Conservation (phyloP, 192 early-diverging fungal species). For the Coemansia sp. region DNA sequence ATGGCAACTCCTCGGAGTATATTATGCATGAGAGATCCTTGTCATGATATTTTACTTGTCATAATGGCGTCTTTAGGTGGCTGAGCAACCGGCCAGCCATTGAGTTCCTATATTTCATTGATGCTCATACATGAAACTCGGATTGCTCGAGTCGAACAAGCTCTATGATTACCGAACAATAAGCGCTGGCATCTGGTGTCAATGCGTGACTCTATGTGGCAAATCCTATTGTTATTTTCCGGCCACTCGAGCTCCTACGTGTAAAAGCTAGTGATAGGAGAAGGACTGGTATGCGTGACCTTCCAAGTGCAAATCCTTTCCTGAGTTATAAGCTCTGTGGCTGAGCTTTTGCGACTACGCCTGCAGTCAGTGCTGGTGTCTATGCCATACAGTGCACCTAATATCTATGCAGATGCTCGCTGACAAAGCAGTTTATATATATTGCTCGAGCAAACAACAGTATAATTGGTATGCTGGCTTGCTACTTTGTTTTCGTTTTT, state of each 20-base stretch:
- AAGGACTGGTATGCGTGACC: neutral
- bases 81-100: too few species aligned
- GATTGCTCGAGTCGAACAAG: neutral
- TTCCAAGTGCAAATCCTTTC: too few species aligned
- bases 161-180: neutral
- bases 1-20: too few species aligned
- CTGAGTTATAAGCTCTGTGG: too few species aligned
- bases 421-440: neutral
- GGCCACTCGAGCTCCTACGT: too few species aligned
- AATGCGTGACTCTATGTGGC: neutral
- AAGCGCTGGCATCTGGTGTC: neutral
- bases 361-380: neutral
- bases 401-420: neutral
- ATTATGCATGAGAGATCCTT: too few species aligned
- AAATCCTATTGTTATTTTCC: neutral
- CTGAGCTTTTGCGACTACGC: neutral
- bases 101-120: too few species aligned
- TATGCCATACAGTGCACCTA: neutral
- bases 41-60: too few species aligned
- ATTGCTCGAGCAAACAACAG: neutral
- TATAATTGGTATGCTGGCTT: neutral
- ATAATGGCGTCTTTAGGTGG: too few species aligned
- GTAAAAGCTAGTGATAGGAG: neutral
- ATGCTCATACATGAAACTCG: too few species aligned
- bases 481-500: constrained; percentile 4